Evolutionary conservation across 257 asterid genomes (phyloP), one percentile per base, ranked within the genome.

Genomic region (Dorcoceras hygrometricum): DNA sequence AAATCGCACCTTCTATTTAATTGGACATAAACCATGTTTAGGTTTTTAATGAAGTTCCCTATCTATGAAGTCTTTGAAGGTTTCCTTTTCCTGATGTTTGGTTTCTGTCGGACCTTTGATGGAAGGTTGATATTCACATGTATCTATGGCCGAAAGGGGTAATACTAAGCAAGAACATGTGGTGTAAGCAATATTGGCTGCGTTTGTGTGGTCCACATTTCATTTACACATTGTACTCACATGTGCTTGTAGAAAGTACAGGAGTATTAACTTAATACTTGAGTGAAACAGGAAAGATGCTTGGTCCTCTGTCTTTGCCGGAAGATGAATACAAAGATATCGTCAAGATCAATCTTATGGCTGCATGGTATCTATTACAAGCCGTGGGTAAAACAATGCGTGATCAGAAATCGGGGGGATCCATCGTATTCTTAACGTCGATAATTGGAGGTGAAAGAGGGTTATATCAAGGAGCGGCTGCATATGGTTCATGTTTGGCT

Each of bases 401-500:
- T 48, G 97, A 93, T 75, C 80, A 84, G 66, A 75, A 88, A 65
- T 69, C 88, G 8, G 99, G 99, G 19, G 99, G 97, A 59, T 93
- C 97, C 29, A 82, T 93, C 32, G 86, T 93, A 4, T 79, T 86
- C 76, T 62, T 93, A 84, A 84, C 95, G 39, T 71, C 99, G 1
- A 80, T 88, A 51, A 74, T 83, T 16, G 97, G 99, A 28, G 88
- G 87, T 34, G 99, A 93, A 74, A 86, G 97, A 81, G 99, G 97
- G 53, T 51, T 93, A 55, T 90, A 93, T 80, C 96, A 73, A 65
- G 97, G 99, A 62, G 92, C 99, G 58, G 95, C 99, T 73, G 96
- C 95, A 59, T 93, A 86, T 71, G 99, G 99, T 71, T 84, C 97
- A 2, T 90, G 96, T 83, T 74, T 88, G 70, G 99, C 95, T 70